Evolutionary conservation across 108 stramenopile genomes (phyloP).

Genomic region (Nitzschia sp.): DNA sequence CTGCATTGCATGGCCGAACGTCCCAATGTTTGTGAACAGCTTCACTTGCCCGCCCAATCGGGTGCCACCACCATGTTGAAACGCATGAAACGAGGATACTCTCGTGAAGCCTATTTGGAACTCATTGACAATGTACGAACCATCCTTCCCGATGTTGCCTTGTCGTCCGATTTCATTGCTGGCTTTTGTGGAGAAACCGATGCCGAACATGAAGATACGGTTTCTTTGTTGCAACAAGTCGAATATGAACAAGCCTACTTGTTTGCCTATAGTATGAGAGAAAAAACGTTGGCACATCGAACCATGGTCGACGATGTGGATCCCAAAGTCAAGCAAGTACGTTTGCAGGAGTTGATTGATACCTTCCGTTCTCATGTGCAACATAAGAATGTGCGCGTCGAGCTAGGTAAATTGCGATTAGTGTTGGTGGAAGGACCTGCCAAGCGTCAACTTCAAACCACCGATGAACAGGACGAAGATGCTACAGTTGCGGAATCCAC

Average conservation of each 20-base stretch:
- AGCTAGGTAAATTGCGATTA: constrained; percentile 70
- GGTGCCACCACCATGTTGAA: constrained; percentile 87
- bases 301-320: constrained; percentile 94
- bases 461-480: constrained; percentile 9
- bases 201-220: constrained; percentile 90
- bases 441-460: constrained; percentile 47
- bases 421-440: constrained; percentile 83
- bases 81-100: constrained; percentile 94
- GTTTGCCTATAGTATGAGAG: constrained; percentile 96
- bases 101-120: constrained; percentile 90
- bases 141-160: constrained; percentile 85
- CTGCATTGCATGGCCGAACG: constrained; percentile 89
- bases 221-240: constrained; percentile 84
- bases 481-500: background rate
- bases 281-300: constrained; percentile 91
- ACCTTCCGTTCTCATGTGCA: constrained; percentile 70
- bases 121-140: constrained; percentile 71
- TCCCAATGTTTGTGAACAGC: constrained; percentile 85
- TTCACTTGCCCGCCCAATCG: constrained; percentile 97
- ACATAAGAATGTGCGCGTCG: constrained; percentile 61
- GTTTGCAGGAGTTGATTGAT: constrained; percentile 85
- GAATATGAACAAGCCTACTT: constrained; percentile 95
- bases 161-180: constrained; percentile 94
- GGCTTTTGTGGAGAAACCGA: constrained; percentile 99
- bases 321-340: constrained; percentile 77